Evolutionary conservation across 306 rosid genomes (phyloP), one percentile per base, ranked within the genome.

Genomic region (Rosa chinensis): DNA sequence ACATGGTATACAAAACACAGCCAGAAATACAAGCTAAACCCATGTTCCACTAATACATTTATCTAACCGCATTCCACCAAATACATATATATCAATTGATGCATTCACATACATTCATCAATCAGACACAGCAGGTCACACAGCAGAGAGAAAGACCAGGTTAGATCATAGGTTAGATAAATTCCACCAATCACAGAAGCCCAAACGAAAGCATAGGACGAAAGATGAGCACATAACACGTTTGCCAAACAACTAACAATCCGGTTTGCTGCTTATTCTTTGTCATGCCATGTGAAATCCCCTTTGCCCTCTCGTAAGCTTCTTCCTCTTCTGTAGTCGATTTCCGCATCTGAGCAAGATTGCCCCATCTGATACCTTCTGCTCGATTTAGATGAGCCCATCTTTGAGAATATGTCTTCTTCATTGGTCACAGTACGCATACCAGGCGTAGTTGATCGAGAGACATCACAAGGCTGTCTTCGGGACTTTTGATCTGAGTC

Each of bases 281-380:
- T 82, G 81, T 82, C 84, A 80, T 84, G 90, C 97, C 97, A 89
- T 73, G 77, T 77, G 79, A 82, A 86, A 79, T 81, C 85, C 82
- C 87, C 88, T 89, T 87, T 91, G 80, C 87, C 76, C 83, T 90
- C 97, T 74, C 90, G 85, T 73, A 87, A 82, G 94, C 94, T 91
- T 87, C 98, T 91, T 67, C 98, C 94, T 85, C 98, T 86, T 78
- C 99, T 87, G 80, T 96, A 96, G 85, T 96, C 99, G 77, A 96
- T 80, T 88, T 96, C 98, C 10, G 99, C 99, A 81, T 96, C 99
- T 13, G 99, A 96, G 88, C 96, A 86, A 7, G 99, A 95, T 52
- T 84, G 80, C 12, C 97, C 97, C 86, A 88, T 79, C 74, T 78
- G 90, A 82, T 89, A 87, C 87, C 88, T 93, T 85, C 90, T 85